Conservation (phyloP, 805 yeast genomes). For the Ogataea siamensis region DNA sequence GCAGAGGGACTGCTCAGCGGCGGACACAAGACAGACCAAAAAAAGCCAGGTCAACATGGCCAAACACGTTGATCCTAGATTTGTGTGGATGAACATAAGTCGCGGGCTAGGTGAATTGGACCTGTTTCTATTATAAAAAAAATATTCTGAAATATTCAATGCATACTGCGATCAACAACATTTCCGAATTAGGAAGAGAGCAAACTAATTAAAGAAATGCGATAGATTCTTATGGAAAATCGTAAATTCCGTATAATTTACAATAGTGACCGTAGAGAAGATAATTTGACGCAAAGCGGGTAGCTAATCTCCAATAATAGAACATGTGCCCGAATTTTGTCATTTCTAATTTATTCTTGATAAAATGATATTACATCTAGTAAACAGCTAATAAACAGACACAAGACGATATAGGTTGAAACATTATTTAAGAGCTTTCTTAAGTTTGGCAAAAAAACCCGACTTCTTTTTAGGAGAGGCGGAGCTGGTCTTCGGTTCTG, state of each 20-base stretch:
- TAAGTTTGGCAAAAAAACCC: constrained; percentile 42
- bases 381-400: not conserved
- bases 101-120: not conserved
- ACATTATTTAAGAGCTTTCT: constrained; percentile 37
- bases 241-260: not conserved
- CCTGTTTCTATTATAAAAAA: constrained; percentile 8
- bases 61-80: not conserved
- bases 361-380: constrained; percentile 6
- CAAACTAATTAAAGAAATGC: constrained; percentile 1
- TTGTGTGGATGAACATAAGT: not conserved
- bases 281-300: not conserved
- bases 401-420: not conserved
- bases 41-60: constrained; percentile 3
- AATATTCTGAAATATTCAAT: constrained; percentile 4
- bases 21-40: not conserved
- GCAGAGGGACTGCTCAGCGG: constrained; percentile 22
- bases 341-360: not conserved
- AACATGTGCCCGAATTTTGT: not conserved
- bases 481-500: constrained; percentile 11
- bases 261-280: not conserved
- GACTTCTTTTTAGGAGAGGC: constrained; percentile 37
- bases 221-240: not conserved
- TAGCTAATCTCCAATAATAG: not conserved
- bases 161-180: constrained; percentile 7
- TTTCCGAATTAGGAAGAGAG: constrained; percentile 8